These are phyloP conservation scores for Cyclanthera cordifolia DNA, from an alignment of 306 rosid genomes.

Conservation along the genomic window DNA sequence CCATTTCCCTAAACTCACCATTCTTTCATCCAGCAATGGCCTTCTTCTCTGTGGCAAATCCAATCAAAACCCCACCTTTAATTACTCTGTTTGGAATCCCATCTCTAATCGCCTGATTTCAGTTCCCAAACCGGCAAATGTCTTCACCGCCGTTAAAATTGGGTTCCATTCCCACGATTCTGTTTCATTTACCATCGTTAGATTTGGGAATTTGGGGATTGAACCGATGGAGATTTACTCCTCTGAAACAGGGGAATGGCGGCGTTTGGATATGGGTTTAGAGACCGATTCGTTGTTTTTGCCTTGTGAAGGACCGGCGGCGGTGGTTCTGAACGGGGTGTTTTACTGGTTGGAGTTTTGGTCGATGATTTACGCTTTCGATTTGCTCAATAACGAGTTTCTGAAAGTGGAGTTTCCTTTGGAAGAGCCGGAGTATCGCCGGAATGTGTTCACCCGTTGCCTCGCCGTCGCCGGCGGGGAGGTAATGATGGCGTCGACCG, in stretches of 20 bases:
- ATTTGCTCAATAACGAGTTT: background rate
- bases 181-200: background rate
- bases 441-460: background rate
- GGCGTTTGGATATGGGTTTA: background rate
- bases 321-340: background rate
- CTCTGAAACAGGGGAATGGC: background rate
- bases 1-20: background rate
- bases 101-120: background rate
- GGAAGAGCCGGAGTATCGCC: background rate
- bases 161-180: conserved; percentile 1
- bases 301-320: background rate
- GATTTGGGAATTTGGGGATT: background rate
- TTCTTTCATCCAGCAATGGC: background rate
- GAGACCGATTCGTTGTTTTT: background rate
- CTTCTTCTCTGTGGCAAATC: background rate
- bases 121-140: background rate
- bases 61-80: background rate
- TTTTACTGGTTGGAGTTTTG: background rate
- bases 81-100: background rate
- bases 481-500: background rate
- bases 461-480: background rate
- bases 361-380: background rate
- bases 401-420: background rate
- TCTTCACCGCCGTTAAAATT: background rate
- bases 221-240: background rate